These are phyloP conservation scores for Lachnellula hyalina DNA, from an alignment of 2,329 filamentous ascomycete species.

Conservation along the genomic window DNA sequence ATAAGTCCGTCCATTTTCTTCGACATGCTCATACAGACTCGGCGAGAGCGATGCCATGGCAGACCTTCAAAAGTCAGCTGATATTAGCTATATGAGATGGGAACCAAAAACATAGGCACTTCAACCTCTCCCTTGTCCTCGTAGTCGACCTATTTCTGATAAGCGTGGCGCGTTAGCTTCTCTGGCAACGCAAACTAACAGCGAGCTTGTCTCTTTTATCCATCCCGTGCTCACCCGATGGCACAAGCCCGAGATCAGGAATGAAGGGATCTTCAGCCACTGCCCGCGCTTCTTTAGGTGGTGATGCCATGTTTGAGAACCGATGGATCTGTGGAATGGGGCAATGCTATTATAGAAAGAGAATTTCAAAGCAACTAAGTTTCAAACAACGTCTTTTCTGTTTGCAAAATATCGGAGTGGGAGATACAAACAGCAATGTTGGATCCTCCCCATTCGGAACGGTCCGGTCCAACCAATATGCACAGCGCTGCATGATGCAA, in stretches of 20 bases:
- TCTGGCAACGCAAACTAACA: not conserved
- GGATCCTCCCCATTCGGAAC: not conserved
- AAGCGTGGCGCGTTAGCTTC: not conserved
- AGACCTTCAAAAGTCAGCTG: not conserved
- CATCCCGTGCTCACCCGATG: not conserved
- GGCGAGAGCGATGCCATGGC: constrained; percentile 11
- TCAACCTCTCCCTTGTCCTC: not conserved
- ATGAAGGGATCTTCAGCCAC: not conserved
- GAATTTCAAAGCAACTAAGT: too few relatives aligned
- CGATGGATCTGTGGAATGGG: not conserved
- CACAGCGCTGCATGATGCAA: not conserved
- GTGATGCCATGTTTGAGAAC: not conserved
- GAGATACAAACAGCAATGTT: not conserved
- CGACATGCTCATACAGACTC: constrained; percentile 15
- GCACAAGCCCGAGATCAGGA: not conserved
- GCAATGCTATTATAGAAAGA: too few relatives aligned
- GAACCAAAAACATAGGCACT: not conserved
- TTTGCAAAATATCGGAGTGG: too few relatives aligned
- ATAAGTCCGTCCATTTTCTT: constrained; percentile 21
- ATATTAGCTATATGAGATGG: not conserved
- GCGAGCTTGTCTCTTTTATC: not conserved
- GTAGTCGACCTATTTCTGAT: not conserved
- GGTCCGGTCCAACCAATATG: too few relatives aligned
- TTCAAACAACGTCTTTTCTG: too few relatives aligned
- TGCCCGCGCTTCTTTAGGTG: not conserved